Conservation (phyloP, 2,329 filamentous ascomycete species). For the Cladosporium colombiae region DNA sequence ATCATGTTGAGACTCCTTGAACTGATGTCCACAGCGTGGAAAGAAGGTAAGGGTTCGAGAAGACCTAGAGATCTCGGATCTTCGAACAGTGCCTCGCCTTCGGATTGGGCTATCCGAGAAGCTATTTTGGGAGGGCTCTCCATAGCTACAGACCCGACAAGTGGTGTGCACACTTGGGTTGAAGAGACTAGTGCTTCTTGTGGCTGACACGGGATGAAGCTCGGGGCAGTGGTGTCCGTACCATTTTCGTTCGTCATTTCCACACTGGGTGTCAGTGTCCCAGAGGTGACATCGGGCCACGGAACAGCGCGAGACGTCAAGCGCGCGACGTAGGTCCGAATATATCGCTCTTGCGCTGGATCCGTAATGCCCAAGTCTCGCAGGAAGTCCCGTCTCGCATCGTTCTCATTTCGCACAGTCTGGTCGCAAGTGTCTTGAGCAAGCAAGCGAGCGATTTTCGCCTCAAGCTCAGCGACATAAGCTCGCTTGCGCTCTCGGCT, state of each 20-base stretch:
- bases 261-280: not conserved
- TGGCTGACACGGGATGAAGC: not conserved
- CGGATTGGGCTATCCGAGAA: not conserved
- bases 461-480: slow-evolving; percentile 3
- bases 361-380: slow-evolving; percentile 4
- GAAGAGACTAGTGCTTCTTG: not conserved
- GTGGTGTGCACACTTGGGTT: not conserved
- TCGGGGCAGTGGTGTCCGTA: not conserved
- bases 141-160: not conserved
- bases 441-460: not conserved
- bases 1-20: not conserved
- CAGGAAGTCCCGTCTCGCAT: not conserved
- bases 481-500: slow-evolving; percentile 15
- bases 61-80: not conserved
- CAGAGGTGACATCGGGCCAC: not conserved
- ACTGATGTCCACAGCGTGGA: not conserved
- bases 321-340: not conserved
- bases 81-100: not conserved
- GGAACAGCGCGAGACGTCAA: not conserved
- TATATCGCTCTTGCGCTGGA: slow-evolving; percentile 1
- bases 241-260: not conserved
- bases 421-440: not conserved
- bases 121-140: not conserved
- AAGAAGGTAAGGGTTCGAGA: not conserved
- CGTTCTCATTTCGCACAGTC: not conserved